These are phyloP conservation scores for Hemerocallis citrina DNA, from an alignment of 106 monocot species.

Conservation along the genomic window DNA sequence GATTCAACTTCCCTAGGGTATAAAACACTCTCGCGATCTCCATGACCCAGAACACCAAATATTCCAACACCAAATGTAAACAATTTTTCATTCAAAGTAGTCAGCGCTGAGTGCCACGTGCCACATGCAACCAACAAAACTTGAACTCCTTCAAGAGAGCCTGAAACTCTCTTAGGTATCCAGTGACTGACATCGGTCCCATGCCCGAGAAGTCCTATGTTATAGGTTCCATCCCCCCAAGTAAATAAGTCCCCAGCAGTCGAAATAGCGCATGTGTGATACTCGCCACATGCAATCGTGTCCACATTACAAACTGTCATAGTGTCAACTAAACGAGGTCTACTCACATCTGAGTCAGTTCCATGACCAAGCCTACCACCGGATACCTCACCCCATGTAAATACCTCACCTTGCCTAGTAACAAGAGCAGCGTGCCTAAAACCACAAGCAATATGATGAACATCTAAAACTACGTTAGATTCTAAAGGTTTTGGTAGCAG, in stretches of 20 bases:
- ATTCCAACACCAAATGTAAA: conserved; percentile 56
- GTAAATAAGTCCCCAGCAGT: conserved; percentile 51
- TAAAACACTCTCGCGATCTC: conserved; percentile 32
- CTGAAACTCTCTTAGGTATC: conserved; percentile 64
- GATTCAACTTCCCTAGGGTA: conserved; percentile 42
- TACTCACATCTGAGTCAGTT: conserved; percentile 19
- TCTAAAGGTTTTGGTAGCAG: conserved; percentile 53
- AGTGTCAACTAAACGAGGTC: conserved; percentile 45
- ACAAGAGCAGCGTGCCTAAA: conserved; percentile 58
- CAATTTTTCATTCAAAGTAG: conserved; percentile 37
- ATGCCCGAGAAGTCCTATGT: conserved; percentile 51
- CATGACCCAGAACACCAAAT: conserved; percentile 59
- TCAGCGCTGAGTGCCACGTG: conserved; percentile 49
- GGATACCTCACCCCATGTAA: conserved; percentile 69
- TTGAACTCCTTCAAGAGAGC: conserved; percentile 45
- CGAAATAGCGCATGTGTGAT: conserved; percentile 58
- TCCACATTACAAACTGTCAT: conserved; percentile 33
- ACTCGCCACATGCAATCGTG: conserved; percentile 53
- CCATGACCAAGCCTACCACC: conserved; percentile 71
- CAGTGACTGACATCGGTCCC: conserved; percentile 47
- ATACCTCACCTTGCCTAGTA: conserved; percentile 68
- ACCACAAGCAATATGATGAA: conserved; percentile 59
- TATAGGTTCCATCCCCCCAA: conserved; percentile 55
- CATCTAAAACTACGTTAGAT: conserved; percentile 56
- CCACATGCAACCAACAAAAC: conserved; percentile 49